A percentile compares a stretch with the other conserved stretches of the same genome.
Evolutionary conservation across 2,329 filamentous ascomycete species (phyloP).

Genomic region (Lachnellula subtilissima): DNA sequence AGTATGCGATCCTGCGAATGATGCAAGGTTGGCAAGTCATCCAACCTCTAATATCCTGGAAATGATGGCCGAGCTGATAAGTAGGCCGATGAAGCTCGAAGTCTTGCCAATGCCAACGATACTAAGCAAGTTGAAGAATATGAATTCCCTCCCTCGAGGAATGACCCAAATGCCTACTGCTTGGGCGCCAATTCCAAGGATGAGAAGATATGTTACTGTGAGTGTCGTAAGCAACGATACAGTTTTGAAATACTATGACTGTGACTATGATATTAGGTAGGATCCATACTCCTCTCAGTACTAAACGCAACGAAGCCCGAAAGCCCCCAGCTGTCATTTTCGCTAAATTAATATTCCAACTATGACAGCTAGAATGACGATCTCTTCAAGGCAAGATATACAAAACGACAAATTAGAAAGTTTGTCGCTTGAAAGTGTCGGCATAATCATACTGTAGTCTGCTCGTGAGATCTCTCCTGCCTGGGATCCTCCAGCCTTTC

Average conservation of each 20-base stretch:
- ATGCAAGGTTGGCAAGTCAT: no score
- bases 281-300: slow-evolving; percentile 54
- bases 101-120: slow-evolving; percentile 68
- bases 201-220: slow-evolving; percentile 59
- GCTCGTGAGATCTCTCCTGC: slow-evolving; percentile 49
- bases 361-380: slow-evolving; percentile 59
- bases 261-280: slow-evolving; percentile 65
- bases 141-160: slow-evolving; percentile 57
- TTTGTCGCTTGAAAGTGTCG: slow-evolving; percentile 59
- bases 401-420: slow-evolving; percentile 61
- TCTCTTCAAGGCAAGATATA: slow-evolving; percentile 56
- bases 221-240: slow-evolving; percentile 62
- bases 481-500: slow-evolving; percentile 44
- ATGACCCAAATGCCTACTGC: slow-evolving; percentile 62
- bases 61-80: slow-evolving; percentile 66
- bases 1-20: no score
- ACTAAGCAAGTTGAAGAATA: slow-evolving; percentile 66
- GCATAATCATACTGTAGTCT: slow-evolving; percentile 50
- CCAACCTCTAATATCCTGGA: no score
- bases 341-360: slow-evolving; percentile 58
- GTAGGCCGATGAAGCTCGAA: slow-evolving; percentile 61
- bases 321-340: slow-evolving; percentile 62
- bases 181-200: slow-evolving; percentile 51
- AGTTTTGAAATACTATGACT: slow-evolving; percentile 62
- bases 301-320: slow-evolving; percentile 62